Base-by-base conservation (phyloP, 345 rosid genomes). In the Cochlearia excelsa region DNA sequence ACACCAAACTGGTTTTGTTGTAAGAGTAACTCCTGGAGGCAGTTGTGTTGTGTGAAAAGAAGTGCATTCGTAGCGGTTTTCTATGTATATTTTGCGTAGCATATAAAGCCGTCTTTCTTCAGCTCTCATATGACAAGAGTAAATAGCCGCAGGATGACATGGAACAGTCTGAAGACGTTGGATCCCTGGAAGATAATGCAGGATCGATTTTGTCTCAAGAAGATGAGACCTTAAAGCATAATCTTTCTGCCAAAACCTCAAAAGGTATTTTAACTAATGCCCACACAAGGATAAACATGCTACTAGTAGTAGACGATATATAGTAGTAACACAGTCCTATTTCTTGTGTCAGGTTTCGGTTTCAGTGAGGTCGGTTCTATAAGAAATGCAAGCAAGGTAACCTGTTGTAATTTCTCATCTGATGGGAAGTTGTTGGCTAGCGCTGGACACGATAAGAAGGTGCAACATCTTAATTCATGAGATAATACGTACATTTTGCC, bases 371-470 rank as follows among this genome's bases (percentile, higher is more conserved):
- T 84, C 74, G 75, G 91, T 66, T 92, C 86, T 35, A 88, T 86
- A 63, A 77, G 89, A 82, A 88, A 93, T 76, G 78, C 68, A 62
- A 66, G 77, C 66, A 89, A 93, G 79, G 99, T 93, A 78, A 84
- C 77, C 61, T 93, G 97, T 80, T 93, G 97, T 64, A 90, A 81
- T 79, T 93, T 89, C 82, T 87, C 97, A 47, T 78, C 92, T 44
- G 99, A 93, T 80, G 99, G 99, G 60, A 93, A 85, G 78, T 78
- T 85, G 65, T 73, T 93, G 75, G 99, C 97, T 48, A 89, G 97
- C 73, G 97, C 89, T 68, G 99, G 97, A 49, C 97, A 93, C 77
- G 99, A 93, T 81, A 93, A 87, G 81, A 93, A 93, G 97, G 99
- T 82, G 81, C 57, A 16, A 16, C 23, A 16, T 16, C 23, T 16